Conservation (phyloP, 2,329 filamentous ascomycete species). For the Onygena corvina region DNA sequence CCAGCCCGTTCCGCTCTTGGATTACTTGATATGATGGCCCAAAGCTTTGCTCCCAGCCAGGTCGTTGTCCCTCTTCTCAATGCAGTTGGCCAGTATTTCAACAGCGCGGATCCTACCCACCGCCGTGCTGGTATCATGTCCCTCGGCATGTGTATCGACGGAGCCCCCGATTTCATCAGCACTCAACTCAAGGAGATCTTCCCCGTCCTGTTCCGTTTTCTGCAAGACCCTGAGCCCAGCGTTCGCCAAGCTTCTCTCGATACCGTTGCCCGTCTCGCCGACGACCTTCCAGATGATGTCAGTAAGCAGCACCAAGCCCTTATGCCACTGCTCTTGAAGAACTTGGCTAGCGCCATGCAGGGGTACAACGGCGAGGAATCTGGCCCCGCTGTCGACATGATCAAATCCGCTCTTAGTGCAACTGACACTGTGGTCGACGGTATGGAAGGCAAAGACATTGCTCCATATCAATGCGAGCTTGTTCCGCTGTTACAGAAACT, state of each 20-base stretch:
- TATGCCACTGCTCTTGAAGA: slow-evolving; percentile 73
- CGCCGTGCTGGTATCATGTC: slow-evolving; percentile 84
- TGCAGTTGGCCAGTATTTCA: slow-evolving; percentile 69
- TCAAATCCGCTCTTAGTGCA: slow-evolving; percentile 79
- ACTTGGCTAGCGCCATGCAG: slow-evolving; percentile 67
- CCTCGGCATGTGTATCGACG: slow-evolving; percentile 87
- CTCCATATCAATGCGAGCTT: slow-evolving; percentile 67
- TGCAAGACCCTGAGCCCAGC: slow-evolving; percentile 68
- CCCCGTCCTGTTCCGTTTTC: slow-evolving; percentile 68
- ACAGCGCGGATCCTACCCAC: slow-evolving; percentile 60
- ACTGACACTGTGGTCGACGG: slow-evolving; percentile 85
- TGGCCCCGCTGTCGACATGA: slow-evolving; percentile 70
- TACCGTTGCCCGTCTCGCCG: slow-evolving; percentile 76
- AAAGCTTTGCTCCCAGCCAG: slow-evolving; percentile 79
- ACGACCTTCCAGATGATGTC: slow-evolving; percentile 86
- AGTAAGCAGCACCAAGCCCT: slow-evolving; percentile 72
- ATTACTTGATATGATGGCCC: slow-evolving; percentile 78
- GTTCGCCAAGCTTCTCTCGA: slow-evolving; percentile 82
- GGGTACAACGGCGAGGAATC: slow-evolving; percentile 52
- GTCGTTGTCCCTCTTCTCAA: slow-evolving; percentile 87
- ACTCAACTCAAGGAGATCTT: slow-evolving; percentile 81
- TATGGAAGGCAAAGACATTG: slow-evolving; percentile 66
- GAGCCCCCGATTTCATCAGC: slow-evolving; percentile 91
- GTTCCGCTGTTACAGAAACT: slow-evolving; percentile 75
- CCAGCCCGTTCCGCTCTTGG: slow-evolving; percentile 75